Percentiles rank a stretch among this genome's conserved stretches.
Conservation (phyloP, 1,284 basidiomycete genomes). For the Paramarasmius palmivorus region DNA sequence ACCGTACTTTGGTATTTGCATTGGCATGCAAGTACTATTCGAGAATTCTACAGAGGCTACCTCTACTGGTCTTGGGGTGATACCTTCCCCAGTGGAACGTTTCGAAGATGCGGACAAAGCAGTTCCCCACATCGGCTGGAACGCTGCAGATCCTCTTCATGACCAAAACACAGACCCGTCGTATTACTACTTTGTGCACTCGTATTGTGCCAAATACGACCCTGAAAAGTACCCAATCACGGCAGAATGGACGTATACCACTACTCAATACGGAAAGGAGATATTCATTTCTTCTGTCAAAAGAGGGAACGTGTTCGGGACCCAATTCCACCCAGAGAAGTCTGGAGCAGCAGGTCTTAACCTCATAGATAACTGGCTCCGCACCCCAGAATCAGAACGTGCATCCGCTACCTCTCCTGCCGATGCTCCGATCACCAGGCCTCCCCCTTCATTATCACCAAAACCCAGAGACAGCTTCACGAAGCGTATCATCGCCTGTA, state of each 20-base stretch:
- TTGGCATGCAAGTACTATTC: conserved; percentile 97
- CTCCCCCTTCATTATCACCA: conserved; percentile 33
- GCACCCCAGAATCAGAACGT: conserved; percentile 48
- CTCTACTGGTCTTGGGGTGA: conserved; percentile 67
- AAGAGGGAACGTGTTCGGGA: conserved; percentile 87
- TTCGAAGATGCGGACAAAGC: conserved; percentile 76
- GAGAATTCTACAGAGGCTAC: conserved; percentile 79
- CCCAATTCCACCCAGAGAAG: conserved; percentile 99
- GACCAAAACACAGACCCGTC: conserved; percentile 48
- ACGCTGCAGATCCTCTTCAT: conserved; percentile 62
- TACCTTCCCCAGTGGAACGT: conserved; percentile 69
- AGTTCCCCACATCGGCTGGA: conserved; percentile 99
- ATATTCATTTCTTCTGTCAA: conserved; percentile 89
- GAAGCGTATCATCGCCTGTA: conserved; percentile 95
- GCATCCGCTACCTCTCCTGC: conserved; percentile 26
- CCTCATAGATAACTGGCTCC: conserved; percentile 85
- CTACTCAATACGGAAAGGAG: conserved; percentile 93
- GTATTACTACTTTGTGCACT: conserved; percentile 98
- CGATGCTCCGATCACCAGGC: conserved; percentile 19
- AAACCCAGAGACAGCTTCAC: conserved; percentile 69
- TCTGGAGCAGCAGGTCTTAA: conserved; percentile 89
- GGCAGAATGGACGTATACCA: conserved; percentile 80
- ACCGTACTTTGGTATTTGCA: conserved; percentile 98
- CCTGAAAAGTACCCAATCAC: conserved; percentile 51
- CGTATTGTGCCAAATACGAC: conserved; percentile 82